Evolutionary conservation across 495 filamentous ascomycete species (phyloP).

Genomic region (Penicillium desertorum): DNA sequence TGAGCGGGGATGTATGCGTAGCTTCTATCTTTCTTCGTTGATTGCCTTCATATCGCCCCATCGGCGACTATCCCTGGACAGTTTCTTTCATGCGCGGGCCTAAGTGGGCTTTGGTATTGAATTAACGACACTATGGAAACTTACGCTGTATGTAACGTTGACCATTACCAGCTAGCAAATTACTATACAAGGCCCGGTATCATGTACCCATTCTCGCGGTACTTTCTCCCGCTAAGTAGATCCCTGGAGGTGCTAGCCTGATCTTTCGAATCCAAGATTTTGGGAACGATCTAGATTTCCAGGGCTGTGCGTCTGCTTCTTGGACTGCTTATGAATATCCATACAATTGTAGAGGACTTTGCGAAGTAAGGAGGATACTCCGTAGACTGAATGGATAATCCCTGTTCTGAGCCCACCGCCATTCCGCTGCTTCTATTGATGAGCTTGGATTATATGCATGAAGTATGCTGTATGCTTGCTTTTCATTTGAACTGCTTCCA

Average conservation of each 20-base stretch:
- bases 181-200: constrained; percentile 6
- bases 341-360: background rate
- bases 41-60: constrained; percentile 2
- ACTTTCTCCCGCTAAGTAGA: background rate
- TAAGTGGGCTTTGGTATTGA: constrained; percentile 4
- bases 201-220: background rate
- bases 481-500: too few species aligned
- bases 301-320: background rate
- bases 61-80: background rate
- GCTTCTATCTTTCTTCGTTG: constrained; percentile 11
- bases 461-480: background rate
- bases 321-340: background rate
- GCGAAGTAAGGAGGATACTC: background rate
- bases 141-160: constrained; percentile 4
- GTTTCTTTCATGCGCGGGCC: constrained; percentile 5
- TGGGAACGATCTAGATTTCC: background rate
- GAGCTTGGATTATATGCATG: background rate
- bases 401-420: background rate
- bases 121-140: background rate
- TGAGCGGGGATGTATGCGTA: background rate
- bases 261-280: background rate
- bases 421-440: too few species aligned
- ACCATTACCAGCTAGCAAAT: constrained; percentile 7
- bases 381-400: background rate
- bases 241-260: background rate